Evolutionary conservation across 225 moss, liverwort and hornwort species (phyloP), one percentile per base, ranked within the genome.

Genomic region (Polytrichum formosum): DNA sequence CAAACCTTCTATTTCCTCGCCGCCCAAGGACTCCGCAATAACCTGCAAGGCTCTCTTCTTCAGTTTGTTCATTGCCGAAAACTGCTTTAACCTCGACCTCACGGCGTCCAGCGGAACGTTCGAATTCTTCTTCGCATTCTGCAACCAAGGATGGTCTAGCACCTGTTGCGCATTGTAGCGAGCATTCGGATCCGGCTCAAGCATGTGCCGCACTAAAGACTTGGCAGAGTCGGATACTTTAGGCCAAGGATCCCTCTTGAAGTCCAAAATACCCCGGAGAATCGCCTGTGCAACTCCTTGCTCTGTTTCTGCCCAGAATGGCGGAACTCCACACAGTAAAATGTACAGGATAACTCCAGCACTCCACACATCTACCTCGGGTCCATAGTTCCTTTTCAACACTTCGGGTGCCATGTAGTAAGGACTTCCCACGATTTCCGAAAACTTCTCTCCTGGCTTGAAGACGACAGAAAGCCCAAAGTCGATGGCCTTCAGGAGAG

Each of bases 291-390:
- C 92, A 31, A 95, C 92, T 29, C 92, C 95, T 72, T 95, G 95
- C 75, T 95, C 95, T 63, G 95, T 95, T 74, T 95, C 95, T 60
- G 94, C 77, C 78, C 76, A 89, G 66, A 95, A 95, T n/a, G 95
- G 95, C 66, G 95, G 95, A 67, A 92, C 92, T 21, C 95, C 95
- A 26, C 95, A 95, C 16, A 95, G 71, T 56, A 95, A 62, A 61
- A 92, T 95, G 72, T 95, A 95, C 22, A 95, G 70, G 53, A 92
- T 95, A 53, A 95, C 95, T 28, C 95, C 95, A 7, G 95, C 88
- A 78, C 95, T 95, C 95, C 95, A 95, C 56, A 95, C 92, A 31
- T 95, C 95, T 19, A 92, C 92, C 70, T 95, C 95, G 1, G 95
- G 95, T 0, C 95, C 95, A 64, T 95, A 95, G 76, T 92, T 91